Base-by-base conservation (phyloP, 139 green algal genomes). In the Monoraphidium neglectum region DNA sequence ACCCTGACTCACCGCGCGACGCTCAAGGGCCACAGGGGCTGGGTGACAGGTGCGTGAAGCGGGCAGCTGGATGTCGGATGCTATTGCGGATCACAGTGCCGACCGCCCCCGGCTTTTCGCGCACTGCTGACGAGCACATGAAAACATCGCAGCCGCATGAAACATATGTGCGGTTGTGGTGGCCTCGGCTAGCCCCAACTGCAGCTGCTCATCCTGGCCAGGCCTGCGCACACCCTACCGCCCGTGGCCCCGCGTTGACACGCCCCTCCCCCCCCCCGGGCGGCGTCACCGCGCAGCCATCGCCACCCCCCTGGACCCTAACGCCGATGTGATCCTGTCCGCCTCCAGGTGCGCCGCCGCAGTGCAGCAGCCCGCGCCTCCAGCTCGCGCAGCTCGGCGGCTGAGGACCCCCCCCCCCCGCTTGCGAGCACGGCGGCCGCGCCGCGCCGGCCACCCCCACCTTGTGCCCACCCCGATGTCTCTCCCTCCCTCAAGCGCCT, bases 231-330 rank as follows among this genome's bases (percentile, higher is more conserved):
- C n/a, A n/a, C n/a, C n/a, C n/a, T n/a, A n/a, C n/a, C n/a, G n/a
- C n/a, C n/a, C n/a, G n/a, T 28, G 59, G 16, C 59, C 33, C 16
- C 16, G 18, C 33, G 10, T 21, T 26, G 46, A 16, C 62, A 68
- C 46, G 16, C 24, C n/a, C n/a, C n/a, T n/a, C n/a, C n/a, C n/a
- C n/a, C n/a, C n/a, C n/a, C n/a, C n/a, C 67, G 70, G 35, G 94
- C 92, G 93, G 93, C 97, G 46, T n/a, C n/a, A 98, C 94, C 46
- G 79, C 89, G n/a, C n/a, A n/a, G n/a, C n/a, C 82, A 97, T 99
- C 62, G 96, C 96, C 36, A 94, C 91, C 47, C 96, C 96, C 15
- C 82, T 99, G 67, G 95, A 99, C 88, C 96, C 97, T 77, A 87
- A 78, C 81, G 94, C 88, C 61, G 94, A 97, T 82, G 93, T 93